phyloP scores from a whole-genome alignment of 768 basidiomycete genomes.

The Termitomyces sp. region DNA sequence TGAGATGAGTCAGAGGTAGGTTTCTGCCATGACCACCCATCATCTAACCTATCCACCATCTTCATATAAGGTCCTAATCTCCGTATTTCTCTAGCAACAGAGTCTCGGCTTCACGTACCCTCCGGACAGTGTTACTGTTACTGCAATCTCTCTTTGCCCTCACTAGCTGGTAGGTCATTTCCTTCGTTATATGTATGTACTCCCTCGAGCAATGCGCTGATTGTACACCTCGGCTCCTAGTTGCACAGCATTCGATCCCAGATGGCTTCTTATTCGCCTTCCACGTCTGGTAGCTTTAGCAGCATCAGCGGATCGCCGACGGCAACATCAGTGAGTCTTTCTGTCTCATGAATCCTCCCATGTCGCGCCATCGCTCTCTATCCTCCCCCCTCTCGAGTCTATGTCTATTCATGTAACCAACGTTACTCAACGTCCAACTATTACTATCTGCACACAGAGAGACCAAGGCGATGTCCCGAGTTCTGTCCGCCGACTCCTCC shows the following conservation, averaged over 20 bases:
- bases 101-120: neutral
- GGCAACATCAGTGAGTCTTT: constrained; percentile 9
- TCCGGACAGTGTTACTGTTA: neutral
- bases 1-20: constrained; percentile 13
- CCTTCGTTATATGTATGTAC: neutral
- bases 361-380: neutral
- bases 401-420: neutral
- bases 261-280: constrained; percentile 11
- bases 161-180: neutral
- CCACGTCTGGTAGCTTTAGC: constrained; percentile 4
- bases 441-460: constrained; percentile 19
- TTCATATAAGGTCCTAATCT: constrained; percentile 8
- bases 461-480: constrained; percentile 45
- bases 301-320: constrained; percentile 10
- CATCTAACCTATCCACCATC: constrained; percentile 9
- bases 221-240: constrained; percentile 2
- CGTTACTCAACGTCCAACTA: constrained; percentile 14
- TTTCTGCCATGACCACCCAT: constrained; percentile 4
- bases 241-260: constrained; percentile 13
- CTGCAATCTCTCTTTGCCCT: neutral
- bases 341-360: neutral
- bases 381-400: neutral
- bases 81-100: constrained; percentile 6
- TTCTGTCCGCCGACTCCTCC: constrained; percentile 63
- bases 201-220: neutral